A percentile compares a stretch with the other conserved stretches of the same genome.
These are phyloP conservation scores for Fonsecaea pedrosoi DNA, from an alignment of 2,329 filamentous ascomycete genomes.

Conservation along the genomic window DNA sequence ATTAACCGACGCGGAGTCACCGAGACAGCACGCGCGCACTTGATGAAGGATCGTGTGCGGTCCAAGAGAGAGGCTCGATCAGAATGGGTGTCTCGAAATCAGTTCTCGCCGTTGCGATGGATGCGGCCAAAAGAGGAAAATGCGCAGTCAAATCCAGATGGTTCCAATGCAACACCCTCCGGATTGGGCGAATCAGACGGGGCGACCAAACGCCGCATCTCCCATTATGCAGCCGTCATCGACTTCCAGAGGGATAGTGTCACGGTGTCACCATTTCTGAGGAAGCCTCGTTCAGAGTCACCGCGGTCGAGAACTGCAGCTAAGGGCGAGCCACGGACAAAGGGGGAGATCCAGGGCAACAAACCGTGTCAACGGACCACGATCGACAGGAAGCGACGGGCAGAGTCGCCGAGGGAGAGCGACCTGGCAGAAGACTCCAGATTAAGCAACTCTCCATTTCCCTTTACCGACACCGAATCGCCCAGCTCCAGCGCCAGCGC, in stretches of 20 bases:
- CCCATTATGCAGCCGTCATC: conserved; percentile 28
- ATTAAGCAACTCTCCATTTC: conserved; percentile 16
- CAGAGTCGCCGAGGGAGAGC: background rate
- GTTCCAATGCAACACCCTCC: conserved; percentile 1
- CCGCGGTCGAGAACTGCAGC: conserved; percentile 2
- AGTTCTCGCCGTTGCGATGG: conserved; percentile 32
- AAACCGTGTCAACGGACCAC: conserved; percentile 14
- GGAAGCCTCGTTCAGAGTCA: conserved; percentile 17
- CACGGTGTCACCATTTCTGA: conserved; percentile 10
- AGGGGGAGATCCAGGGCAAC: conserved; percentile 7
- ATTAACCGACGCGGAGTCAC: conserved; percentile 33
- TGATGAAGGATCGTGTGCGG: conserved; percentile 34
- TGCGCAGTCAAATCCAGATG: conserved; percentile 16
- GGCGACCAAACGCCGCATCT: conserved; percentile 4
- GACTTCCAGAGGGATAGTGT: conserved; percentile 28
- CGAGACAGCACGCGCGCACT: conserved; percentile 29
- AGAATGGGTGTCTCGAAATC: conserved; percentile 33
- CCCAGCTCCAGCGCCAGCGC: background rate
- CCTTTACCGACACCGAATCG: conserved; percentile 11
- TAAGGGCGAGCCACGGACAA: background rate
- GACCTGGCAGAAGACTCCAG: conserved; percentile 2
- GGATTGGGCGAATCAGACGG: conserved; percentile 15
- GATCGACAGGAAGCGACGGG: background rate
- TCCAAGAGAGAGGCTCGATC: conserved; percentile 32
- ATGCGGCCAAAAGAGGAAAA: conserved; percentile 33